A percentile compares a stretch with the other conserved stretches of the same genome.
phyloP scores from a whole-genome alignment of 2,329 filamentous ascomycete species.

The Mycosphaerella sp. region DNA sequence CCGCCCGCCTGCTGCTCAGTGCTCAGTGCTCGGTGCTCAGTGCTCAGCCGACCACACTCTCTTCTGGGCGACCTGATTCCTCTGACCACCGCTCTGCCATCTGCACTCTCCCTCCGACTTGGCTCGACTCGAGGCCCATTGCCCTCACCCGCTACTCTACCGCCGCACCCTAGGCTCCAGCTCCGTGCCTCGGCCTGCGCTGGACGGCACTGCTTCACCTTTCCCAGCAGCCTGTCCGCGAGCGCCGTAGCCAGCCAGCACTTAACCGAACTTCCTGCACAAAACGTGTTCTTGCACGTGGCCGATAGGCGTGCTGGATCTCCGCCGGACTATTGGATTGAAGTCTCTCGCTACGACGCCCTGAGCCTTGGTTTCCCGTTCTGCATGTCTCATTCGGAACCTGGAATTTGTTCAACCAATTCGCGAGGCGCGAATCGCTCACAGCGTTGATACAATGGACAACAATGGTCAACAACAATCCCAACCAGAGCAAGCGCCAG shows the following conservation, averaged over 20 bases:
- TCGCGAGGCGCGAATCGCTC: not conserved
- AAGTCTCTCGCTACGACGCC: not conserved
- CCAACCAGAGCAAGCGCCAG: not conserved
- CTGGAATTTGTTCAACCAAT: not conserved
- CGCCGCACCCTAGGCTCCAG: not conserved
- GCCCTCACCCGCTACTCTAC: not conserved
- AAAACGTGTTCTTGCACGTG: constrained; percentile 1
- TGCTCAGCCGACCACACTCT: not conserved
- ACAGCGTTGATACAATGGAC: constrained; percentile 4
- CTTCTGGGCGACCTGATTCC: not conserved
- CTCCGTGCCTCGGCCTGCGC: not conserved
- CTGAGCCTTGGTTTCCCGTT: not conserved
- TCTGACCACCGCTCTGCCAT: not conserved
- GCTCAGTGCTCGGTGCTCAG: no score
- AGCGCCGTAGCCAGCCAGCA: not conserved
- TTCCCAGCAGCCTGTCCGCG: not conserved
- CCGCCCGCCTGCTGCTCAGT: not conserved
- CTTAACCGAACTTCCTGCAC: not conserved
- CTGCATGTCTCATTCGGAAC: constrained; percentile 12
- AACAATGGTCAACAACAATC: constrained; percentile 2
- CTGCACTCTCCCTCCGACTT: no score
- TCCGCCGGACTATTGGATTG: not conserved
- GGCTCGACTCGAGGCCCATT: no score
- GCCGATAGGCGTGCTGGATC: not conserved
- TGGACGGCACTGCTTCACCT: not conserved